Evolutionary conservation across 1,284 basidiomycete species (phyloP).

Genomic region (Rhodotorula sp.): DNA sequence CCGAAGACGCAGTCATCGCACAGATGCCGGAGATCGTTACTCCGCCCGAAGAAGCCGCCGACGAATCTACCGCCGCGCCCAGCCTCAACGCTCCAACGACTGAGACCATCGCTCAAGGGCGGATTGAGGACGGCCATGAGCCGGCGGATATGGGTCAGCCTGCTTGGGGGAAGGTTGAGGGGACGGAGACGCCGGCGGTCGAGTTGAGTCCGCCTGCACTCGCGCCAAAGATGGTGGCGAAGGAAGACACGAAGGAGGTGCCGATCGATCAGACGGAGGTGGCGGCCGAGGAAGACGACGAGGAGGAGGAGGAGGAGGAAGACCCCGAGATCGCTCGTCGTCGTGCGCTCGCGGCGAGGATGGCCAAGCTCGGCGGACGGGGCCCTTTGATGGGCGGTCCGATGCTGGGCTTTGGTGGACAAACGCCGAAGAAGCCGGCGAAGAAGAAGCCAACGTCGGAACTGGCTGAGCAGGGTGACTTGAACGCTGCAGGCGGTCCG

Average conservation of each 20-base stretch:
- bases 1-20: conserved; percentile 16
- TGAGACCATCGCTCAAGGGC: conserved; percentile 1
- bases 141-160: conserved; percentile 2
- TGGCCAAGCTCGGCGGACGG: conserved; percentile 83
- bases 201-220: neutral
- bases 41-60: conserved; percentile 26
- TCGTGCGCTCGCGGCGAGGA: conserved; percentile 77
- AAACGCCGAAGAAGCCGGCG: conserved; percentile 1
- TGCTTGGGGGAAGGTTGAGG: conserved; percentile 6
- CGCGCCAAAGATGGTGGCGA: neutral
- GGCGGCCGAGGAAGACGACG: conserved; percentile 24
- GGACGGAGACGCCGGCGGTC: conserved; percentile 10
- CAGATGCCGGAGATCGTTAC: conserved; percentile 21
- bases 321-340: conserved; percentile 76
- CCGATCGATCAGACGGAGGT: neutral
- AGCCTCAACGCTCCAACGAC: conserved; percentile 8
- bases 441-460: conserved; percentile 28
- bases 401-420: conserved; percentile 20
- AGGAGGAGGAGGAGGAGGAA: conserved; percentile 53
- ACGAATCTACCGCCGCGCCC: conserved; percentile 21
- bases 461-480: neutral
- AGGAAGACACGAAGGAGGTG: neutral
- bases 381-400: conserved; percentile 55
- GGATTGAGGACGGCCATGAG: conserved; percentile 6
- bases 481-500: neutral